Percentiles rank a stretch among this genome's conserved stretches.
These are phyloP conservation scores for Sporisorium exsertum DNA, from an alignment of 1,284 basidiomycete genomes.

Conservation along the genomic window DNA sequence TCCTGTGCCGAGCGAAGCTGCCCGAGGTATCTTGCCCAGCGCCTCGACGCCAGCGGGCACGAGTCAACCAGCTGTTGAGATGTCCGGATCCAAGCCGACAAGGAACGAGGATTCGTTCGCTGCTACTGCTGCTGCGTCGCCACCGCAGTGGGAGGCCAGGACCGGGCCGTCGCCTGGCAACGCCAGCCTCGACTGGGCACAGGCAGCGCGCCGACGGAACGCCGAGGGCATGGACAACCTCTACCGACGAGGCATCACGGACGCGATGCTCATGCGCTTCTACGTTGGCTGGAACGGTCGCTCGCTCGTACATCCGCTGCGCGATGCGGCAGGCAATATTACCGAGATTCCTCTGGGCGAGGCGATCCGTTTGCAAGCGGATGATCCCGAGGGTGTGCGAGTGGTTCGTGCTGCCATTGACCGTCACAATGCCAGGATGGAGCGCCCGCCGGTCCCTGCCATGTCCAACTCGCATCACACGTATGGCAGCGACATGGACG, in stretches of 20 bases:
- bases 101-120: conserved; percentile 25
- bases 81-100: conserved; percentile 12
- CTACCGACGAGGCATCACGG: conserved; percentile 64
- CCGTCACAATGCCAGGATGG: conserved; percentile 26
- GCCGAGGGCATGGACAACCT: conserved; percentile 63
- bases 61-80: conserved; percentile 15
- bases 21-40: conserved; percentile 23
- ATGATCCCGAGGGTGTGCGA: conserved; percentile 60
- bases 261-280: conserved; percentile 64
- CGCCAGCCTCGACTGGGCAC: conserved; percentile 26
- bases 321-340: conserved; percentile 35
- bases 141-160: conserved; percentile 17
- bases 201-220: conserved; percentile 52
- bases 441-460: conserved; percentile 8
- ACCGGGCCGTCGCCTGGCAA: conserved; percentile 10
- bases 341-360: conserved; percentile 55
- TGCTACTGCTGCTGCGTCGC: conserved; percentile 13
- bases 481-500: conserved; percentile 19
- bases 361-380: conserved; percentile 49
- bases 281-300: conserved; percentile 66
- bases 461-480: conserved; percentile 1
- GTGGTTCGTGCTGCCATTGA: conserved; percentile 49
- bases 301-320: conserved; percentile 59
- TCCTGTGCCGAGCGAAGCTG: conserved; percentile 44
- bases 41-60: conserved; percentile 8